Conservation (phyloP, 768 basidiomycete species). For the Leccinum obscurum region DNA sequence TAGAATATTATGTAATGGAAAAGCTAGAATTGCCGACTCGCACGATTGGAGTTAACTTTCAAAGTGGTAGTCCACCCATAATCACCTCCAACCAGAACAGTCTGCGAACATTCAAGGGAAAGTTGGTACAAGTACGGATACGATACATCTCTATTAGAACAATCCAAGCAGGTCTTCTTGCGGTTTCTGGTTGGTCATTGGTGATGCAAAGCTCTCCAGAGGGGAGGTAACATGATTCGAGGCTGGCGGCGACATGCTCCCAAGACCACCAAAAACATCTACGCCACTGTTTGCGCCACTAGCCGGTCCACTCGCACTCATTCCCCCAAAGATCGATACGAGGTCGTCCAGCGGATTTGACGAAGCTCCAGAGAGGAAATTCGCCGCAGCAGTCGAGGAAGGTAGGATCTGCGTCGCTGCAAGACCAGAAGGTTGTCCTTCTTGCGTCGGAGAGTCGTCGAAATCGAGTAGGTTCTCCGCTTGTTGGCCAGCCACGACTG, state of each 20-base stretch:
- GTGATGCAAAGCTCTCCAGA: conserved; percentile 24
- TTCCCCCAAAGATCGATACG: conserved; percentile 84
- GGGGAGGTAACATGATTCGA: conserved; percentile 8
- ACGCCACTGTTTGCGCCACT: conserved; percentile 14
- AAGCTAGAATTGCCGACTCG: too few relatives aligned
- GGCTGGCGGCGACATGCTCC: conserved; percentile 12
- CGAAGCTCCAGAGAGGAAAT: conserved; percentile 74
- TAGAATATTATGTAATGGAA: not conserved
- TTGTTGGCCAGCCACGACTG: conserved; percentile 88
- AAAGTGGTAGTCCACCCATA: not conserved
- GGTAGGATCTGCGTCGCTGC: conserved; percentile 76
- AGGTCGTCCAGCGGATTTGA: conserved; percentile 91
- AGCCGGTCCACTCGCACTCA: conserved; percentile 30
- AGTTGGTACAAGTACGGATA: conserved; percentile 2
- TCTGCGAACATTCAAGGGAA: not conserved
- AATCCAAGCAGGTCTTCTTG: conserved; percentile 58
- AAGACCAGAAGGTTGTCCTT: conserved; percentile 66
- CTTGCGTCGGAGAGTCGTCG: conserved; percentile 64
- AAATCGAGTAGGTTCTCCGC: conserved; percentile 96
- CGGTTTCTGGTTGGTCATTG: conserved; percentile 31
- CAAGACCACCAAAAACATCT: conserved; percentile 21
- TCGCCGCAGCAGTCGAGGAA: conserved; percentile 71
- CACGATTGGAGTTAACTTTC: not conserved
- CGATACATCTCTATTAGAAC: conserved; percentile 38
- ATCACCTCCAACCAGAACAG: not conserved